Evolutionary conservation across 2,329 filamentous ascomycete species (phyloP).

Genomic region (Chrysoporthe cubensis): DNA sequence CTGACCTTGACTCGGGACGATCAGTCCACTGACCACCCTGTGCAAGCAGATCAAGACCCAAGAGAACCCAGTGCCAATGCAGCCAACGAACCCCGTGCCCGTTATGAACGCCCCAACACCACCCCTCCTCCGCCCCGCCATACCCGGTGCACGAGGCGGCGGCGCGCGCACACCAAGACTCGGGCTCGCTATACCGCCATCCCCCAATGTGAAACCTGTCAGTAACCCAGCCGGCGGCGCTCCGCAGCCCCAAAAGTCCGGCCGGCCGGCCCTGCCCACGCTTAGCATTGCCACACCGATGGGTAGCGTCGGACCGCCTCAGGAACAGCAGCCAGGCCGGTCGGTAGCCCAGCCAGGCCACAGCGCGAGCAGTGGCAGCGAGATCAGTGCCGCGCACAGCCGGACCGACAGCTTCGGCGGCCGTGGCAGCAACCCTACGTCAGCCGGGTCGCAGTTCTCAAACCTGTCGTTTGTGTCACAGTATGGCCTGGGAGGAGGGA

Average conservation of each 20-base stretch:
- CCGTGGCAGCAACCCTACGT: constrained; percentile 78
- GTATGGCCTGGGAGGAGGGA: constrained; percentile 69
- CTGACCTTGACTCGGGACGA: not conserved
- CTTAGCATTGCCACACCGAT: constrained; percentile 87
- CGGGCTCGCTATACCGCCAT: constrained; percentile 87
- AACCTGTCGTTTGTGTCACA: constrained; percentile 78
- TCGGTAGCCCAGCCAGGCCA: constrained; percentile 60
- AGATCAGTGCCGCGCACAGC: constrained; percentile 78
- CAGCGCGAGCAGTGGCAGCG: constrained; percentile 77
- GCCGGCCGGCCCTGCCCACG: constrained; percentile 72
- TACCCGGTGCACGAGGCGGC: constrained; percentile 69
- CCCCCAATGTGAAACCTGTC: constrained; percentile 79
- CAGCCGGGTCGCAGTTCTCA: constrained; percentile 86
- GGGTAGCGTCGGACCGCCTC: constrained; percentile 75
- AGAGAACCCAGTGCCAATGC: constrained; percentile 24
- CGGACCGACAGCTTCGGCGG: constrained; percentile 84
- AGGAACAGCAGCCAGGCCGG: constrained; percentile 63
- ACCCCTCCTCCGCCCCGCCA: constrained; percentile 80
- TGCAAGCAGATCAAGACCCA: constrained; percentile 21
- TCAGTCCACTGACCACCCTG: constrained; percentile 11
- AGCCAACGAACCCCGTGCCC: constrained; percentile 40
- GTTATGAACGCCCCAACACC: constrained; percentile 74
- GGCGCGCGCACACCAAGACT: constrained; percentile 74
- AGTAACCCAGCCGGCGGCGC: constrained; percentile 48
- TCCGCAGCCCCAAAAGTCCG: constrained; percentile 38